Percentiles rank a stretch among this genome's conserved stretches.
Conservation (phyloP, 2,329 filamentous ascomycete species). For the Fusarium illudens region DNA sequence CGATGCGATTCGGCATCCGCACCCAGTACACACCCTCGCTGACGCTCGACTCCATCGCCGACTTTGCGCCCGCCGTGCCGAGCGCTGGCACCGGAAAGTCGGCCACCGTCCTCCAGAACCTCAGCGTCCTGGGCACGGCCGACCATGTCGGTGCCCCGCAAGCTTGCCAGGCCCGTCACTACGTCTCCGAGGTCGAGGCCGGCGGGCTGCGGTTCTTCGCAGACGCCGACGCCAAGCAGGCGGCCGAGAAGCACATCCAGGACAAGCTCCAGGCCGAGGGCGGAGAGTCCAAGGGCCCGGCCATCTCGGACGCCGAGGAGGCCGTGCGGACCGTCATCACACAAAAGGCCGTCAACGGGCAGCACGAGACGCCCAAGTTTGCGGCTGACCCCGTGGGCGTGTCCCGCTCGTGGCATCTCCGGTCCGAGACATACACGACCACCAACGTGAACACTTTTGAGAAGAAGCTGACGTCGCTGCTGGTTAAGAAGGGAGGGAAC, state of each 20-base stretch:
- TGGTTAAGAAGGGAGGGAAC: constrained; percentile 32
- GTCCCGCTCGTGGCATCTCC: constrained; percentile 50
- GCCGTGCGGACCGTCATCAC: constrained; percentile 46
- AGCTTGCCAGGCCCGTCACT: constrained; percentile 42
- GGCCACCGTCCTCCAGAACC: constrained; percentile 48
- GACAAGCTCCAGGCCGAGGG: constrained; percentile 35
- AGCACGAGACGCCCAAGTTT: constrained; percentile 49
- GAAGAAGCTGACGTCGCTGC: constrained; percentile 49
- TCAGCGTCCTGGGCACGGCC: constrained; percentile 48
- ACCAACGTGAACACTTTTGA: constrained; percentile 50
- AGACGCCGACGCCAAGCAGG: constrained; percentile 38
- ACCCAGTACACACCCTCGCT: constrained; percentile 47
- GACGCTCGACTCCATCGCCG: constrained; percentile 44
- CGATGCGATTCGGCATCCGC: constrained; percentile 47
- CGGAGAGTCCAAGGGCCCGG: constrained; percentile 31
- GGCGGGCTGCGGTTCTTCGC: constrained; percentile 42
- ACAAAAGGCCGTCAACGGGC: constrained; percentile 47
- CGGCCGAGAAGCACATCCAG: constrained; percentile 45
- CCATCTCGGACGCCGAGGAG: constrained; percentile 48
- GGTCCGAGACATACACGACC: constrained; percentile 48
- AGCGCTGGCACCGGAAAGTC: constrained; percentile 41
- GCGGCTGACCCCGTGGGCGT: constrained; percentile 46
- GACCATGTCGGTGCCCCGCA: constrained; percentile 46
- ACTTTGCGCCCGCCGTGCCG: constrained; percentile 45
- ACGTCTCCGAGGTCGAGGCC: constrained; percentile 45